Conservation (phyloP, 2,329 filamentous ascomycete species). For the Alternaria sp. region DNA sequence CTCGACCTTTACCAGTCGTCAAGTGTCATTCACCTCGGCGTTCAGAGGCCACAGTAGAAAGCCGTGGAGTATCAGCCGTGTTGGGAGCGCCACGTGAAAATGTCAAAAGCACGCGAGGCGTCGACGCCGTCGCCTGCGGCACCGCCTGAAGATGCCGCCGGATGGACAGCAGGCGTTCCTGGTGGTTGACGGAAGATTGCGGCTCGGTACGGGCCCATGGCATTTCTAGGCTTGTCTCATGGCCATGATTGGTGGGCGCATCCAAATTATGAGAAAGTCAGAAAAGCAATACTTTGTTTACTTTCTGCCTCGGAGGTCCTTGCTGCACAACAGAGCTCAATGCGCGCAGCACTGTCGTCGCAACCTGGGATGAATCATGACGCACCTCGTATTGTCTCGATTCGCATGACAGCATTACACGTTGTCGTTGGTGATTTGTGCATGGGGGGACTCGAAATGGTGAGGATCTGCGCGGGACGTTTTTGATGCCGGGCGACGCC, state of each 20-base stretch:
- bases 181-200: conserved; percentile 5
- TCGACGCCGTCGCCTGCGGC: neutral
- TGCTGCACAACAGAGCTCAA: neutral
- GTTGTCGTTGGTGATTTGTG: conserved; percentile 5
- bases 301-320: neutral
- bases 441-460: conserved; percentile 1
- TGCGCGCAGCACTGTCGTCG: neutral
- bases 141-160: neutral
- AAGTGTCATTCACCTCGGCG: neutral
- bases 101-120: conserved; percentile 3
- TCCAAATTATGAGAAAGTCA: conserved; percentile 1
- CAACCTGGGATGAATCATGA: neutral
- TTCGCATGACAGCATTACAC: conserved; percentile 5
- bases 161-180: conserved; percentile 1
- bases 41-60: neutral
- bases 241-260: conserved; percentile 7
- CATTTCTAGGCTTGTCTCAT: neutral
- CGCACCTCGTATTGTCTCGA: neutral
- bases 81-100: conserved; percentile 13
- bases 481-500: conserved; percentile 15
- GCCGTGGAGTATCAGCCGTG: conserved; percentile 10
- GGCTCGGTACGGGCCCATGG: conserved; percentile 10
- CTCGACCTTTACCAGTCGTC: conserved; percentile 1
- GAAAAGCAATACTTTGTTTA: neutral
- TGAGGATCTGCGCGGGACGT: conserved; percentile 15